A percentile compares a stretch with the other conserved stretches of the same genome.
These are phyloP conservation scores for Debaryomycetaceae sp. DNA, from an alignment of 1,139 yeast genomes.

Conservation along the genomic window DNA sequence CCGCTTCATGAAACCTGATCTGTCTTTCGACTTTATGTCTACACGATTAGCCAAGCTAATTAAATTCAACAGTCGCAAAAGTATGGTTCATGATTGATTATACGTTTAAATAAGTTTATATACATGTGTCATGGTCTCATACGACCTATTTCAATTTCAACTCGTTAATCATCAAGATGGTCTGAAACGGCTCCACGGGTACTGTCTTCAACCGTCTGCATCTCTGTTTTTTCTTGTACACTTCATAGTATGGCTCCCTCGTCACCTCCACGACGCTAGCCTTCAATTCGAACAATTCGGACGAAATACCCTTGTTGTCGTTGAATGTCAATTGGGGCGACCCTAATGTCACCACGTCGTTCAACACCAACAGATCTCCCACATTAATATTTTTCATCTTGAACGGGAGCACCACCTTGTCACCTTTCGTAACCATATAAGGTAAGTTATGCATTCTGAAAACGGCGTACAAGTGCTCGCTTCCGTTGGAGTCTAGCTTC, in stretches of 20 bases:
- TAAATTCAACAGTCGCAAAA: conserved; percentile 28
- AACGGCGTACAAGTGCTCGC: conserved; percentile 66
- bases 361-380: conserved; percentile 73
- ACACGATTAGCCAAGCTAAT: conserved; percentile 60
- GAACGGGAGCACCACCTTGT: conserved; percentile 73
- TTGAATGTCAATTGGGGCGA: conserved; percentile 72
- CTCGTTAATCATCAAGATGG: conserved; percentile 78
- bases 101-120: neutral
- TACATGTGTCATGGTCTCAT: neutral
- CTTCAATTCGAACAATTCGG: conserved; percentile 51
- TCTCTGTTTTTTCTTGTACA: conserved; percentile 66
- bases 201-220: conserved; percentile 80
- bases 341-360: conserved; percentile 78
- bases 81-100: conserved; percentile 6
- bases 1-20: conserved; percentile 51
- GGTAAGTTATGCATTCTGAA: conserved; percentile 81
- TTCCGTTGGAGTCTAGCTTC: conserved; percentile 56
- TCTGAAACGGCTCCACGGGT: conserved; percentile 73
- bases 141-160: conserved; percentile 41
- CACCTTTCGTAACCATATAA: conserved; percentile 89
- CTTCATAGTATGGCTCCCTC: conserved; percentile 67
- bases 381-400: conserved; percentile 69
- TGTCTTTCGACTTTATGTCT: conserved; percentile 53
- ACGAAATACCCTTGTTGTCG: conserved; percentile 31
- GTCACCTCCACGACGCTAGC: conserved; percentile 88